These are phyloP conservation scores for Lentinula edodes DNA, from an alignment of 768 basidiomycete species.

Conservation along the genomic window DNA sequence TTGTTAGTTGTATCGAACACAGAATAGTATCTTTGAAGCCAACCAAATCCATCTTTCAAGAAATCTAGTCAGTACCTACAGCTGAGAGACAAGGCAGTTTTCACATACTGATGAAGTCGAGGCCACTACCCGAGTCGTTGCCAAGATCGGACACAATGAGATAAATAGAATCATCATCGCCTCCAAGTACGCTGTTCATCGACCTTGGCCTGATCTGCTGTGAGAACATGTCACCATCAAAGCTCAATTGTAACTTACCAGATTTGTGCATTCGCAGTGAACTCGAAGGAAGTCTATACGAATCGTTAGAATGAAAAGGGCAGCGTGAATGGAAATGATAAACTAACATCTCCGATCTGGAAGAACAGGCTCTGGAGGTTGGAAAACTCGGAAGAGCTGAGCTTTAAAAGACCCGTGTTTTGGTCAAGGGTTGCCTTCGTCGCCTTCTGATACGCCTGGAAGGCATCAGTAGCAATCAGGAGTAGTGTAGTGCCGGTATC, in stretches of 20 bases:
- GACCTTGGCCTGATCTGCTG: slow-evolving; percentile 51
- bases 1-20: slow-evolving; percentile 40
- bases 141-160: slow-evolving; percentile 53
- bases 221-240: neutral
- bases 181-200: slow-evolving; percentile 54
- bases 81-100: neutral
- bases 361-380: slow-evolving; percentile 49
- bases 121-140: slow-evolving; percentile 41
- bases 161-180: slow-evolving; percentile 44
- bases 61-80: neutral
- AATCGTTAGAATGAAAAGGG: neutral
- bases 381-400: slow-evolving; percentile 43
- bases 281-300: slow-evolving; percentile 40
- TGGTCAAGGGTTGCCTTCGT: slow-evolving; percentile 48
- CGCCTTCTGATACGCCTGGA: slow-evolving; percentile 46
- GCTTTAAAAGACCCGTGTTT: slow-evolving; percentile 51
- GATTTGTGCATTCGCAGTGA: slow-evolving; percentile 57
- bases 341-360: slow-evolving; percentile 37
- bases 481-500: slow-evolving; percentile 52
- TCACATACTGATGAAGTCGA: slow-evolving; percentile 55
- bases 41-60: slow-evolving; percentile 45
- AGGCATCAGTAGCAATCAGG: slow-evolving; percentile 54
- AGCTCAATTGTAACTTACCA: neutral
- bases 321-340: neutral
- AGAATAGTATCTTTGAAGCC: slow-evolving; percentile 58